Base-by-base conservation (phyloP, 1,284 basidiomycete species). In the Ceratobasidium sp. region DNA sequence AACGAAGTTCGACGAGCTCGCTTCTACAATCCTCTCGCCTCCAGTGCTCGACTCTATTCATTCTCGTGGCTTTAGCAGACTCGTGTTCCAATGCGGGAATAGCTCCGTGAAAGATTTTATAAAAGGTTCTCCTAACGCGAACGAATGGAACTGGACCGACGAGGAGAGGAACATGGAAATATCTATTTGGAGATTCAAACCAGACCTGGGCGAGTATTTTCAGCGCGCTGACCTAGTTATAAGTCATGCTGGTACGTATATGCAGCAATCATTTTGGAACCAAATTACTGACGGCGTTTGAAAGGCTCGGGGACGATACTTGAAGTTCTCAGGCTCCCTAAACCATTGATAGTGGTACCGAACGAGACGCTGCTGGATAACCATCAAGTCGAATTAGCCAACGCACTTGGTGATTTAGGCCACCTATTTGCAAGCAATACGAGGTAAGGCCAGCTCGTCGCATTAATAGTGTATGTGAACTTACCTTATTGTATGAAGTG, bases 301-400 rank as follows among this genome's bases (percentile, higher is more conserved):
- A 19, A 80, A 98, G 97, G 97, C 65, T 94, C 97, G 14, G 97
- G 97, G 8, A 98, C 97, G 1, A 97, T 99, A 79, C 86, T 99
- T 48, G 94, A 97, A 62, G 94, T 93, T 14, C 85, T 99, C 54
- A 87, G 96, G 31, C 85, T 89, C 65, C 84, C 86, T 41, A 94
- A 92, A 79, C 88, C 89, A 7, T 85, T 99, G 77, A 90, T 99
- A 77, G 93, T 95, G 15, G 91, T 98, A 0, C 96, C 96, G 14
- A 99, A 99, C 81, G 86, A 91, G 41, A 91, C 92, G 1, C 84
- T 99, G 59, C 89, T 97, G 83, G 93, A 98, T 82, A 94, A 98
- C 82, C 97, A 99, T 80, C 97, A 99, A 85, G 86, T 90, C 56
- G 96, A 99, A 80, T 86, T 99, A 5, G 95, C 97, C 0, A 83